These are phyloP conservation scores for Talaromyces sp. DNA, from an alignment of 2,329 filamentous ascomycete species.

Conservation along the genomic window DNA sequence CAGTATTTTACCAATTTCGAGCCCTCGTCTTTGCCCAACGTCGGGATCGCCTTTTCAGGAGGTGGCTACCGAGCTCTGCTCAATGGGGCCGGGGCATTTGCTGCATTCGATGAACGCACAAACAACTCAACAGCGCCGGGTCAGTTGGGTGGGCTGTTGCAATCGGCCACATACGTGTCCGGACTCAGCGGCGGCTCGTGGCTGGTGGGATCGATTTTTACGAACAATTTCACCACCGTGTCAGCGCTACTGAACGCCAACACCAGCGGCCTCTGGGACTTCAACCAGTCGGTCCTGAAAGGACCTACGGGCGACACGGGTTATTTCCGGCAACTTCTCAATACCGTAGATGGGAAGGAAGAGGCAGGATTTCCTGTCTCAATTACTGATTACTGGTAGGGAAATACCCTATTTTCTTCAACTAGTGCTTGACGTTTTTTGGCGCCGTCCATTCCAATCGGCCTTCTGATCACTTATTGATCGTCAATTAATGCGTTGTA, in stretches of 20 bases:
- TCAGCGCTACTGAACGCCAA: conserved; percentile 47
- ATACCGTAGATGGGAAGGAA: conserved; percentile 56
- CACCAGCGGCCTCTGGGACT: conserved; percentile 52
- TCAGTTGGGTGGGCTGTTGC: conserved; percentile 73
- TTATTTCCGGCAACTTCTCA: conserved; percentile 59
- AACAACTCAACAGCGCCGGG: conserved; percentile 55
- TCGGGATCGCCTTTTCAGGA: conserved; percentile 73
- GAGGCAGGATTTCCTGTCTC: conserved; percentile 63
- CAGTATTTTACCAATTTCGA: conserved; percentile 62
- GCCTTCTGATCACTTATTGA: too few species aligned
- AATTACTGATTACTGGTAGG: conserved; percentile 76
- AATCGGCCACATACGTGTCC: conserved; percentile 73
- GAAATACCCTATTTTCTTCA: conserved; percentile 3
- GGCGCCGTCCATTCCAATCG: too few species aligned
- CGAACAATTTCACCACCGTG: conserved; percentile 71
- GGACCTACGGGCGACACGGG: conserved; percentile 50
- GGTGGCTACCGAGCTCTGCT: conserved; percentile 83
- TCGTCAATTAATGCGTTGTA: not conserved
- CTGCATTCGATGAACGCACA: conserved; percentile 73
- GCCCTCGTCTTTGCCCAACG: conserved; percentile 56
- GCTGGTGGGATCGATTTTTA: conserved; percentile 77
- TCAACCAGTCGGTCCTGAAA: conserved; percentile 57
- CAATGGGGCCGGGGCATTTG: conserved; percentile 75
- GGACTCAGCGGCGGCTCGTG: conserved; percentile 79
- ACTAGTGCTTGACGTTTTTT: too few species aligned